A percentile compares a stretch with the other conserved stretches of the same genome.
phyloP scores from a whole-genome alignment of 2,329 filamentous ascomycete species.

The Colletotrichum higginsianum region DNA sequence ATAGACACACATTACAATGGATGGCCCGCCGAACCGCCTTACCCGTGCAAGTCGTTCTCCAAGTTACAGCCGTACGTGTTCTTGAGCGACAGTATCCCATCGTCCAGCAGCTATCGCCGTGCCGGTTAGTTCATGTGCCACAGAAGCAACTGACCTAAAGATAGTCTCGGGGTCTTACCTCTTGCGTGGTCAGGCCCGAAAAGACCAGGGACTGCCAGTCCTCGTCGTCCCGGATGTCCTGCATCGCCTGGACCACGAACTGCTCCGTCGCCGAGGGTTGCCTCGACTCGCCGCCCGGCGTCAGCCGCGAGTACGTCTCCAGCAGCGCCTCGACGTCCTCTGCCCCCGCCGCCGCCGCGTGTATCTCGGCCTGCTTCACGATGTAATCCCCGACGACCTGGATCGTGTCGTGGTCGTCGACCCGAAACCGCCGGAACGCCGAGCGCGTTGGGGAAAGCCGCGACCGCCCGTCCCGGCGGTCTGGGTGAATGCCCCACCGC shows the following conservation, averaged over 20 bases:
- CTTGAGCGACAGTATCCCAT: conserved; percentile 46
- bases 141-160: too few species aligned
- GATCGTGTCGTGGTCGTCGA: conserved; percentile 4
- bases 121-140: too few species aligned
- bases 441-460: conserved; percentile 49
- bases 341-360: neutral
- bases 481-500: conserved; percentile 50
- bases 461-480: conserved; percentile 50
- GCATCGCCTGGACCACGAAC: conserved; percentile 9
- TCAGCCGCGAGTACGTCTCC: conserved; percentile 43
- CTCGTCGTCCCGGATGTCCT: conserved; percentile 47
- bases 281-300: conserved; percentile 25
- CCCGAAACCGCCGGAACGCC: conserved; percentile 40
- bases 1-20: neutral
- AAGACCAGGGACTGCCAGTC: conserved; percentile 51
- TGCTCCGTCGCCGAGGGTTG: neutral
- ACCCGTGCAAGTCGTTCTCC: conserved; percentile 47
- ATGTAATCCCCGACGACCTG: neutral
- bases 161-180: conserved; percentile 42
- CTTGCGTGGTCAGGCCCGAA: conserved; percentile 50
- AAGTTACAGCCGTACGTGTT: conserved; percentile 34
- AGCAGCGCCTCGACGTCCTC: conserved; percentile 45
- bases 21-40: conserved; percentile 3
- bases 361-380: neutral
- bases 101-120: conserved; percentile 44